Conservation (phyloP, 768 basidiomycete species). For the Leccinum disarticulatum region DNA sequence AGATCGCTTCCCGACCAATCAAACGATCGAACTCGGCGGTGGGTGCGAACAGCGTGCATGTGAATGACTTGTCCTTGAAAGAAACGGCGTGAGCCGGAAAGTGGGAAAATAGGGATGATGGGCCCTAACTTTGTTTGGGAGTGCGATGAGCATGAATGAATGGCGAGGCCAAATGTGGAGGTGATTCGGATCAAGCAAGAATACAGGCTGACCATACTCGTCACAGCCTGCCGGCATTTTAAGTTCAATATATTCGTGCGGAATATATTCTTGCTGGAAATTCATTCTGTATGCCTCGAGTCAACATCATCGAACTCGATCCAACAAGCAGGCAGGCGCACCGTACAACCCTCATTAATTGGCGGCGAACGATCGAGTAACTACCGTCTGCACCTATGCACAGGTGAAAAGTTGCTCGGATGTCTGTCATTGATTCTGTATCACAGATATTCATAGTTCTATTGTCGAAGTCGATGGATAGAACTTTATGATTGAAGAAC, state of each 20-base stretch:
- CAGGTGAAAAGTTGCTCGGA: slow-evolving; percentile 63
- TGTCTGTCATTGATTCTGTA: slow-evolving; percentile 40
- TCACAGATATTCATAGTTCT: slow-evolving; percentile 56
- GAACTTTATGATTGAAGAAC: slow-evolving; percentile 81
- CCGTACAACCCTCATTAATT: slow-evolving; percentile 95
- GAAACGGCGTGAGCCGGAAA: slow-evolving; percentile 17
- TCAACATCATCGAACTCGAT: slow-evolving; percentile 15
- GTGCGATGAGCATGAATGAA: slow-evolving; percentile 98
- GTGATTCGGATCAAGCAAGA: slow-evolving; percentile 89
- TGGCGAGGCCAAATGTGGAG: slow-evolving; percentile 99
- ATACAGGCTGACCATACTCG: slow-evolving; percentile 59
- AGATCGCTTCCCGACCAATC: slow-evolving; percentile 51
- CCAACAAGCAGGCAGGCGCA: slow-evolving; percentile 38
- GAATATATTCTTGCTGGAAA: slow-evolving; percentile 93
- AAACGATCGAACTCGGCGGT: slow-evolving; percentile 72
- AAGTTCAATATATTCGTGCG: slow-evolving; percentile 94
- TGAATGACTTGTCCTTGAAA: slow-evolving; percentile 91
- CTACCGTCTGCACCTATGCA: slow-evolving; percentile 94
- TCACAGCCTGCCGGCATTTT: slow-evolving; percentile 84
- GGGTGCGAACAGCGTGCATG: slow-evolving; percentile 93
- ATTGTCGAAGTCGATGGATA: slow-evolving; percentile 71
- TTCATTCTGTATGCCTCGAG: slow-evolving; percentile 67
- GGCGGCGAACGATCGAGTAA: slow-evolving; percentile 85
- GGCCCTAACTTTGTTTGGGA: slow-evolving; percentile 85
- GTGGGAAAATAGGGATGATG: slow-evolving; percentile 28